Conservation (phyloP, 2,329 filamentous ascomycete species). For the Penicillium sp. region DNA sequence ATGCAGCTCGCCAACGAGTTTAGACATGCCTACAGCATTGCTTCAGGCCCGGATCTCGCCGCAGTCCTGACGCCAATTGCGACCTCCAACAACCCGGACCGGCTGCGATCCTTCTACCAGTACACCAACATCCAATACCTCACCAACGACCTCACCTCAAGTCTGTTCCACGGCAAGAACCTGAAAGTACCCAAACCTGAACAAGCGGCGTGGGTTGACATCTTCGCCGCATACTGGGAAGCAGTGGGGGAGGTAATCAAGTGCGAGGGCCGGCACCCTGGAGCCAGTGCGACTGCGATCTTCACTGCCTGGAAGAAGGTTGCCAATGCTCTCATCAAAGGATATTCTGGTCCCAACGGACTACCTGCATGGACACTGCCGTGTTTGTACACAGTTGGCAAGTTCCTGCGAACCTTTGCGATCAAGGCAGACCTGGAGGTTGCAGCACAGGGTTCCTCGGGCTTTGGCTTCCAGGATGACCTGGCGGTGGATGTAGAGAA, state of each 20-base stretch:
- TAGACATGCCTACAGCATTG: constrained; percentile 66
- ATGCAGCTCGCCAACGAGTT: constrained; percentile 85
- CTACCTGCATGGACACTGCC: constrained; percentile 94
- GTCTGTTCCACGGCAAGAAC: constrained; percentile 67
- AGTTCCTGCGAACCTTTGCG: constrained; percentile 84
- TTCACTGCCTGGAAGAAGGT: constrained; percentile 91
- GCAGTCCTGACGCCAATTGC: constrained; percentile 75
- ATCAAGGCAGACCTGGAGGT: constrained; percentile 83
- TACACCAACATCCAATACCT: constrained; percentile 71
- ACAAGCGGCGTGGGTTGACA: constrained; percentile 80
- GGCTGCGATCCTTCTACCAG: constrained; percentile 72
- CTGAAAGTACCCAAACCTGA: constrained; percentile 69
- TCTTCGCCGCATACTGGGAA: constrained; percentile 85
- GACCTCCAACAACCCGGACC: constrained; percentile 65
- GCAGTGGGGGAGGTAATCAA: constrained; percentile 75
- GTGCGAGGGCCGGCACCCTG: constrained; percentile 60
- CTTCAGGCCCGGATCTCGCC: constrained; percentile 75
- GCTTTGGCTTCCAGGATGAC: constrained; percentile 75
- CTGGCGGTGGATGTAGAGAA: constrained; percentile 77
- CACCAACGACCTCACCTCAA: constrained; percentile 72
- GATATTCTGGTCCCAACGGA: constrained; percentile 71
- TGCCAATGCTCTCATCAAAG: constrained; percentile 75
- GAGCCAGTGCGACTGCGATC: constrained; percentile 76
- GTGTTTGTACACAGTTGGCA: constrained; percentile 84
- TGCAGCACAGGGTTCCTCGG: constrained; percentile 55